A percentile compares a stretch with the other conserved stretches of the same genome.
phyloP scores from a whole-genome alignment of 331 rosid species.

The Quercus tomentella region DNA sequence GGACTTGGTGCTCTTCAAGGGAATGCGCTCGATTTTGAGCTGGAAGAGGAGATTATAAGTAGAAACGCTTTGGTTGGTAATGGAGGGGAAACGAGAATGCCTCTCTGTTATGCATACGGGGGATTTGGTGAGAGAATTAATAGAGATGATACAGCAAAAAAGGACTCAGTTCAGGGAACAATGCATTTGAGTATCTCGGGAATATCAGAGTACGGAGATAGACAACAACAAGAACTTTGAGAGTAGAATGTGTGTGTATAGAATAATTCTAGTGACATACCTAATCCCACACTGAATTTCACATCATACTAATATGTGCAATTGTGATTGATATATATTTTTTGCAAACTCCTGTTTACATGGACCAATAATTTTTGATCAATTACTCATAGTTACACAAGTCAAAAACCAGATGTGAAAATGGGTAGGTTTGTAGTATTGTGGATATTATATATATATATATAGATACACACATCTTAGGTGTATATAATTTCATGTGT shows the following conservation, averaged over 20 bases:
- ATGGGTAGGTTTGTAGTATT: too few species aligned
- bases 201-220: background rate
- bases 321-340: too few species aligned
- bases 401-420: too few species aligned
- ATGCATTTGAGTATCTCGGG: too few species aligned
- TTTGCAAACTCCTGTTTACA: too few species aligned
- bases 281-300: background rate
- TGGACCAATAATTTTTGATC: too few species aligned
- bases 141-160: background rate
- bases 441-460: too few species aligned
- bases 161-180: too few species aligned
- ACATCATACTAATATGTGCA: accelerated
- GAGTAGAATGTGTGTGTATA: background rate
- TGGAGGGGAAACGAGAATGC: background rate
- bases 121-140: background rate
- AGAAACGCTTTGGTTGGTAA: background rate
- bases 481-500: too few species aligned
- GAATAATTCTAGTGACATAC: background rate
- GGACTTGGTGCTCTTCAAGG: background rate
- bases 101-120: background rate
- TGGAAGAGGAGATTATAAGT: background rate
- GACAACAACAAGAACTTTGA: background rate
- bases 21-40: background rate
- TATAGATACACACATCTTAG: too few species aligned
- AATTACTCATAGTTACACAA: too few species aligned